A percentile compares a stretch with the other conserved stretches of the same genome.
phyloP scores from a whole-genome alignment of 2,329 filamentous ascomycete genomes.

The Orbilia brochopaga region DNA sequence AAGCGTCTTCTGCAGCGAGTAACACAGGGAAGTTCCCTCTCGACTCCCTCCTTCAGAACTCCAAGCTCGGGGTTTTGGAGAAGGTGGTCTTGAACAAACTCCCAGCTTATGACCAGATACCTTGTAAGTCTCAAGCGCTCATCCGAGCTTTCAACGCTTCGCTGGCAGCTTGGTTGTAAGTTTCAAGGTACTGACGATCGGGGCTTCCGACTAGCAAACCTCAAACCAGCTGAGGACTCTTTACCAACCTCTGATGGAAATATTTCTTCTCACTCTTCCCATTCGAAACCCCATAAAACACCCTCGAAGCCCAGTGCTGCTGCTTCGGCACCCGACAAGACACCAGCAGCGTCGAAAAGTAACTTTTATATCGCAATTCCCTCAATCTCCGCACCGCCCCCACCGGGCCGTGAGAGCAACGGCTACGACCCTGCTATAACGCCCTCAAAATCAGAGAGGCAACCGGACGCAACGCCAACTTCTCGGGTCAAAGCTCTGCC shows the following conservation, averaged over 20 bases:
- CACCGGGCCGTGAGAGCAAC: constrained; percentile 19
- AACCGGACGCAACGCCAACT: constrained; percentile 12
- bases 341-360: constrained; percentile 35
- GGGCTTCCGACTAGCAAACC: background rate
- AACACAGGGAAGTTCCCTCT: constrained; percentile 52
- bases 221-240: background rate
- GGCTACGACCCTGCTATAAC: constrained; percentile 25
- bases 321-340: constrained; percentile 22
- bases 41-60: constrained; percentile 47
- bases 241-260: background rate
- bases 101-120: constrained; percentile 30
- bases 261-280: background rate
- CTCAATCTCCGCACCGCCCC: constrained; percentile 26
- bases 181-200: background rate
- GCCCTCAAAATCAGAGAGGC: constrained; percentile 11
- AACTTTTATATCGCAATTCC: constrained; percentile 49
- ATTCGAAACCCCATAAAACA: constrained; percentile 3
- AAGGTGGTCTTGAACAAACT: constrained; percentile 34
- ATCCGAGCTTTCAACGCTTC: background rate
- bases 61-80: constrained; percentile 33
- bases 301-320: constrained; percentile 35
- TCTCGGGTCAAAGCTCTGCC: constrained; percentile 12
- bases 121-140: constrained; percentile 16
- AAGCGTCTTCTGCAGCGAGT: constrained; percentile 55
- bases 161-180: background rate